Conservation (phyloP, 331 rosid genomes). For the Pyrus hybrid region DNA sequence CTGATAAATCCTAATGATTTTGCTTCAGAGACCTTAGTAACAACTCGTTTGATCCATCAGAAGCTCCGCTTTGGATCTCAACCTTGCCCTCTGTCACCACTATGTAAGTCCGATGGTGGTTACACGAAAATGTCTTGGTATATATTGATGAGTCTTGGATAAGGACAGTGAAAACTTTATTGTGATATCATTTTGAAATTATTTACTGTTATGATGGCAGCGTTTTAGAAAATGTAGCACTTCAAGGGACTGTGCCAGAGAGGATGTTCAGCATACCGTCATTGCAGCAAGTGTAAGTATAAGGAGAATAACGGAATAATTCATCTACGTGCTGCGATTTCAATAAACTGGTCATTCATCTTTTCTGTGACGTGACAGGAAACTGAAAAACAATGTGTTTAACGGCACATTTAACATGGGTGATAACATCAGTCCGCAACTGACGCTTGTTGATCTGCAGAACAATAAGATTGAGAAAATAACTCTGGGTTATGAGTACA, state of each 20-base stretch:
- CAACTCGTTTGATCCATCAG: constrained; percentile 63
- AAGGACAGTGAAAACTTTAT: background rate
- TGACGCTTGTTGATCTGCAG: constrained; percentile 78
- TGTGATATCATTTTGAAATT: constrained; percentile 9
- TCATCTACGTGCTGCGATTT: too few relatives aligned
- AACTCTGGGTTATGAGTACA: constrained; percentile 37
- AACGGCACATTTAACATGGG: constrained; percentile 46
- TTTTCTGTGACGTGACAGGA: constrained; percentile 34
- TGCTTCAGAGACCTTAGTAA: constrained; percentile 72
- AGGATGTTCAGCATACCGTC: background rate
- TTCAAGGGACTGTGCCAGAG: constrained; percentile 36
- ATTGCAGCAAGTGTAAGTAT: constrained; percentile 2
- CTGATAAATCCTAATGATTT: constrained; percentile 8
- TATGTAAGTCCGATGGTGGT: constrained; percentile 44
- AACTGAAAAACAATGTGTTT: constrained; percentile 56
- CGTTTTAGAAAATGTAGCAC: constrained; percentile 61
- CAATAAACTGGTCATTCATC: background rate
- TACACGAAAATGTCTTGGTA: background rate
- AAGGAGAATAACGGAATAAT: background rate
- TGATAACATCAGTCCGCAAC: constrained; percentile 44
- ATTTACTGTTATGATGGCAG: constrained; percentile 18
- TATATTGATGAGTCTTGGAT: too few relatives aligned
- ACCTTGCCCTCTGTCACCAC: constrained; percentile 60
- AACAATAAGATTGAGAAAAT: constrained; percentile 51
- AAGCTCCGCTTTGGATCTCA: constrained; percentile 72